Evolutionary conservation across 768 basidiomycete species (phyloP).

Genomic region (Phaffia australis): DNA sequence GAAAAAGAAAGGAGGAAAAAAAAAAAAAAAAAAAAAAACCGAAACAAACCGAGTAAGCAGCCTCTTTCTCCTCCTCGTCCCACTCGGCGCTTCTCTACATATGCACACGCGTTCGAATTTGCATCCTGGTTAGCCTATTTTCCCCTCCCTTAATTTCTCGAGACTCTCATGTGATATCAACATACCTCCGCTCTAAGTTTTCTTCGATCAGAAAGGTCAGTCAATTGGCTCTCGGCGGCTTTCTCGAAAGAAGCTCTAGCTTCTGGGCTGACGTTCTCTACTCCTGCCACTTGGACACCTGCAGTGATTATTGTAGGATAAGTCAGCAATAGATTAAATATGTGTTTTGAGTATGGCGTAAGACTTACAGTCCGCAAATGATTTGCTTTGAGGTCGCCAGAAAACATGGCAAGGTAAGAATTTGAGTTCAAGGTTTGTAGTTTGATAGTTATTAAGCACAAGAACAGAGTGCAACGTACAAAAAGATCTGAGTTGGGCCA

Average conservation of each 20-base stretch:
- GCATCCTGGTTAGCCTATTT: constrained; percentile 51
- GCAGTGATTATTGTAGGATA: background rate
- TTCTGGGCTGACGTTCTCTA: constrained; percentile 47
- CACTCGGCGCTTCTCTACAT: constrained; percentile 75
- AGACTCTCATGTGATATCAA: too few species aligned
- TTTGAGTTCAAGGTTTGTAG: too few species aligned
- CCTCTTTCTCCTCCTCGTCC: constrained; percentile 51
- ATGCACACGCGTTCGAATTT: constrained; percentile 60
- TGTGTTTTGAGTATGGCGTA: background rate
- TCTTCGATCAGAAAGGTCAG: constrained; percentile 56
- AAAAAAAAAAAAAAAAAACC: background rate
- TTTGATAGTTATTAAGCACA: background rate
- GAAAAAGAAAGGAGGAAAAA: too few species aligned
- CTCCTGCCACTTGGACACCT: constrained; percentile 35
- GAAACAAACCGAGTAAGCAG: constrained; percentile 15
- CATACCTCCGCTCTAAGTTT: constrained; percentile 44
- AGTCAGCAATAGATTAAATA: background rate
- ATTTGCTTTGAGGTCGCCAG: constrained; percentile 5
- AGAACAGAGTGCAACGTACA: background rate
- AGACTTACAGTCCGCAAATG: constrained; percentile 14
- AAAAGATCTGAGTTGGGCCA: background rate
- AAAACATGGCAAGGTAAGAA: background rate
- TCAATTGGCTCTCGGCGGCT: constrained; percentile 61
- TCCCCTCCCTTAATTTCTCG: constrained; percentile 25
- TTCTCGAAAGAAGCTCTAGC: constrained; percentile 51